phyloP scores from a whole-genome alignment of 129 eudicot genomes.

The Artemisia tridentata region DNA sequence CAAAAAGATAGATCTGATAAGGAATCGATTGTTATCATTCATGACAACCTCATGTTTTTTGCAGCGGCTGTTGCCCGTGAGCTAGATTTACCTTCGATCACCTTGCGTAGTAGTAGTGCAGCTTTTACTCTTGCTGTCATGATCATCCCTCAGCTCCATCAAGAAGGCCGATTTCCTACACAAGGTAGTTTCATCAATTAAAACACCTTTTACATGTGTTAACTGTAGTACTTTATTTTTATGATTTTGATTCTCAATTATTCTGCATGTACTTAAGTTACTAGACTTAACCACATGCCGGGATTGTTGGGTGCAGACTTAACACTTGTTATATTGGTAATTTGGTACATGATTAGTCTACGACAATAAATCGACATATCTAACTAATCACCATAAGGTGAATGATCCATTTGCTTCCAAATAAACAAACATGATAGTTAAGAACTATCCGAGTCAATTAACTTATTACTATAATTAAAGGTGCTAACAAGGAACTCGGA shows the following conservation, averaged over 20 bases:
- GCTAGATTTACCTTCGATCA: constrained; percentile 26
- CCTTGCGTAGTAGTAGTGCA: constrained; percentile 28
- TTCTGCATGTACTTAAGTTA: no score
- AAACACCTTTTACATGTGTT: neutral
- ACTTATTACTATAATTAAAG: neutral
- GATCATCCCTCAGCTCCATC: constrained; percentile 29
- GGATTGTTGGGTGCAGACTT: no score
- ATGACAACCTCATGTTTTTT: constrained; percentile 27
- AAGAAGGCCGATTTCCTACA: constrained; percentile 24
- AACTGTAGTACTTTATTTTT: no score
- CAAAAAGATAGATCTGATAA: constrained; percentile 3
- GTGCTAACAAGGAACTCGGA: no score
- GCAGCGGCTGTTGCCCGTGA: constrained; percentile 29
- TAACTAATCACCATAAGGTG: no score
- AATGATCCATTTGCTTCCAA: no score
- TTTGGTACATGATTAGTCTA: no score
- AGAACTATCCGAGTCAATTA: neutral
- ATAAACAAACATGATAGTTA: no score
- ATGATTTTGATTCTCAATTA: no score
- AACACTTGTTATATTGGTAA: no score
- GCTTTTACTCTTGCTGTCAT: constrained; percentile 11
- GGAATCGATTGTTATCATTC: constrained; percentile 23
- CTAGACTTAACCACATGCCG: no score
- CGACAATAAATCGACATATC: no score
- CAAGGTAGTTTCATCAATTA: constrained; percentile 17